Evolutionary conservation across 331 rosid species (phyloP), one percentile per base, ranked within the genome.

Genomic region (Stylosanthes scabra): DNA sequence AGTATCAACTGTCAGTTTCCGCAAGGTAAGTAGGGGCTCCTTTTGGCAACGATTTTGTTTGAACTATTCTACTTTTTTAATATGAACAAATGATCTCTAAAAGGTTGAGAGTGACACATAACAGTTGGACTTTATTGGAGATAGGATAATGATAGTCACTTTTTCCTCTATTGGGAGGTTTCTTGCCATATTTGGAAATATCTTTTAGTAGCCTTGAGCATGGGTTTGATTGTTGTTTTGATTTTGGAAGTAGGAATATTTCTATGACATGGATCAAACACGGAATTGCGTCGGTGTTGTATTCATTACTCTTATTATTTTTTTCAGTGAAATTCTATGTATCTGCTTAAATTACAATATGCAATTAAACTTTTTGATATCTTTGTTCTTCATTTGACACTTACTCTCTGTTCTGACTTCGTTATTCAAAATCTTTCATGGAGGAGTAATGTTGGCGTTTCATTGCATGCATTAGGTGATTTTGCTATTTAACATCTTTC

Each of bases 381-480:
- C 46, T 59, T 31, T 39, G 40, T 59, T 70, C 51, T 45, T 45
- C 28, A 47, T 16, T 67, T 28, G 60, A 47, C 58, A 59, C 29
- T 27, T 34, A 34, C 7, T 49, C 64, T 55, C 61, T 34, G 28
- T 45, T 20, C 8, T 67, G 59, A 40, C 39, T 51, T 34, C 14
- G 27, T 47, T 63, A 60, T 57, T 27, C n/a, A 50, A 46, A 50
- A 57, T 20, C 58, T 11, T 42, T 51, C 66, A 50, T 9, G 55
- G 44, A 60, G 14, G 9, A 15, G 20, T 11, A 15, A 12, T 9
- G 16, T 51, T 16, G 12, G 3, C 28, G 31, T 68, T 56, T 39
- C 52, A 67, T 79, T 59, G 59, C 83, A 94, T 97, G 93, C 95
- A 58, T 88, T 6, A 3, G 39, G 39, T 34, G 39, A 34, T 6